Conservation (phyloP, 73 alveolate species). For the Paramecium sexaurelia region DNA sequence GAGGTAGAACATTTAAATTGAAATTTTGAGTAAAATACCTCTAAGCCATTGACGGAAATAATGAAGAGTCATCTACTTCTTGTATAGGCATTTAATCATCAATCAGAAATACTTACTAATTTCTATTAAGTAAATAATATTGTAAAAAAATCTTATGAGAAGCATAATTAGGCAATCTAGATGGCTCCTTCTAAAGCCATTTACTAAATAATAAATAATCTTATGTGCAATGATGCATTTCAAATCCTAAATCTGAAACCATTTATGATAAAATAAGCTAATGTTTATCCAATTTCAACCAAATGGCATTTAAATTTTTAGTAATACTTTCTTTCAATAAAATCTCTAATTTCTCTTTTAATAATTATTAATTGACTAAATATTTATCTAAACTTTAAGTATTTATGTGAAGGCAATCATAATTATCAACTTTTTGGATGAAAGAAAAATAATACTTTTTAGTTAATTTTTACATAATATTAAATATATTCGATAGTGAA, state of each 20-base stretch:
- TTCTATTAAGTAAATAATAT: slow-evolving; percentile 32
- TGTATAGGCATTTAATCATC: background rate
- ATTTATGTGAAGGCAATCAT: slow-evolving; percentile 9
- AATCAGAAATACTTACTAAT: background rate
- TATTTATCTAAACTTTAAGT: background rate
- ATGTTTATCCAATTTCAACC: slow-evolving; percentile 49
- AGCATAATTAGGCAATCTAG: slow-evolving; percentile 64
- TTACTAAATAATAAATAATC: slow-evolving; percentile 48
- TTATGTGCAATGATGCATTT: slow-evolving; percentile 64
- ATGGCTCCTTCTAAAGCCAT: slow-evolving; percentile 51
- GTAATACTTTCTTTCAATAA: background rate
- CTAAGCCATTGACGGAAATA: background rate
- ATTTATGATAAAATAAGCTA: slow-evolving; percentile 12
- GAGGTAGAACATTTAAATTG: background rate
- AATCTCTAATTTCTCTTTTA: background rate
- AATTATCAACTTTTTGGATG: slow-evolving; percentile 1
- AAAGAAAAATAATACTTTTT: background rate
- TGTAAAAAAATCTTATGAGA: slow-evolving; percentile 58
- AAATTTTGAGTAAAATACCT: background rate
- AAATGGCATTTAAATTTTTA: slow-evolving; percentile 52
- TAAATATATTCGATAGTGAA: background rate
- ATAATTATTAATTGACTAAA: background rate
- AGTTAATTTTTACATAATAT: background rate
- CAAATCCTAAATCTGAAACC: slow-evolving; percentile 28
- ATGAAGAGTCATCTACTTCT: background rate